Evolutionary conservation across 148 eudicot genomes (phyloP).

Genomic region (Euryodendron excelsum): DNA sequence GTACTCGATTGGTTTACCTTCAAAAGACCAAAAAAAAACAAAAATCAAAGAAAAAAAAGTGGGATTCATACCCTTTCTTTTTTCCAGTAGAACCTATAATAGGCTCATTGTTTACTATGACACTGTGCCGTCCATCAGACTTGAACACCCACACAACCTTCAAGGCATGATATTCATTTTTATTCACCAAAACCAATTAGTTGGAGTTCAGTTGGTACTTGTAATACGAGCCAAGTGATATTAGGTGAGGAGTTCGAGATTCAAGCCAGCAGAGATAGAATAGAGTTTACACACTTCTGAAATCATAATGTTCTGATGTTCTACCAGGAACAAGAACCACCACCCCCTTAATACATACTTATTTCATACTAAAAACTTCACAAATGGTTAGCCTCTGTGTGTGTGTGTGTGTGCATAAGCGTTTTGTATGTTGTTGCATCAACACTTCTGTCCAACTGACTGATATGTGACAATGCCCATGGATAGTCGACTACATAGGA

Average conservation of each 20-base stretch:
- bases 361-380: background rate
- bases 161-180: background rate
- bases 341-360: background rate
- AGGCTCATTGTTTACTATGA: background rate
- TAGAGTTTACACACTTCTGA: background rate
- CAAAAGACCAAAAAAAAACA: background rate
- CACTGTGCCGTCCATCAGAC: background rate
- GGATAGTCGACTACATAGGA: background rate
- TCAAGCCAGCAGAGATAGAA: background rate
- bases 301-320: background rate
- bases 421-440: background rate
- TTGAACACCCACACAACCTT: background rate
- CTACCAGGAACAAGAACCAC: background rate
- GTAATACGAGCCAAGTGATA: background rate
- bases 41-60: no score
- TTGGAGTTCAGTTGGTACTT: background rate
- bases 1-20: background rate
- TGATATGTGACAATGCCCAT: background rate
- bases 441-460: background rate
- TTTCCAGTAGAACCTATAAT: background rate
- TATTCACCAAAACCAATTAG: background rate
- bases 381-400: background rate
- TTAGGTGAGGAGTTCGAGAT: background rate
- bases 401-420: background rate
- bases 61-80: no score